Evolutionary conservation across 2,329 filamentous ascomycete species (phyloP).

Genomic region (Hypoxylon sp.): DNA sequence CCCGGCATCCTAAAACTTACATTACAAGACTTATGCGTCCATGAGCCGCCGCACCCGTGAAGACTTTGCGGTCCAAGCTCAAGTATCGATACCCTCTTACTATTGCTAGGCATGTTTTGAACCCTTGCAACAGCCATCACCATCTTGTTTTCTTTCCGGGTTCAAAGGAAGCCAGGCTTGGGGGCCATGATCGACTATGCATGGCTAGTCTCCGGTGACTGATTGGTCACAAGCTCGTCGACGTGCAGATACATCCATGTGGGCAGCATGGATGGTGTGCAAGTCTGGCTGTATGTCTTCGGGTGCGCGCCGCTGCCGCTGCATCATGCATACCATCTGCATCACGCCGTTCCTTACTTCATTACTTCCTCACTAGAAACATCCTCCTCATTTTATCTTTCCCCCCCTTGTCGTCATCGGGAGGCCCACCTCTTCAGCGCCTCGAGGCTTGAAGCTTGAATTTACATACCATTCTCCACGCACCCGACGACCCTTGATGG

Average conservation of each 20-base stretch:
- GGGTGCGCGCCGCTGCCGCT: constrained; percentile 46
- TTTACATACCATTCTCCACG: constrained; percentile 15
- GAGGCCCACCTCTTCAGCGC: constrained; percentile 15
- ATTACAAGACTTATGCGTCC: constrained; percentile 11
- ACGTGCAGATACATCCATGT: constrained; percentile 42
- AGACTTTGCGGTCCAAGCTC: constrained; percentile 7
- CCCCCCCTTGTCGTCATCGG: constrained; percentile 23
- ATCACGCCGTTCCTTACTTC: constrained; percentile 38
- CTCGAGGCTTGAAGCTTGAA: constrained; percentile 12
- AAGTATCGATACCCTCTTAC: constrained; percentile 3
- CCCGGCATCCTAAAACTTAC: constrained; percentile 17
- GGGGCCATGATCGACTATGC: constrained; percentile 39
- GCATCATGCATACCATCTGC: constrained; percentile 47
- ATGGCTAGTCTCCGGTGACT: constrained; percentile 32
- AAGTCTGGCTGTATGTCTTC: constrained; percentile 40
- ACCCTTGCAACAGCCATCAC: constrained; percentile 2
- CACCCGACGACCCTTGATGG: constrained; percentile 11
- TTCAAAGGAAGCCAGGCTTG: constrained; percentile 10
- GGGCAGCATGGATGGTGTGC: constrained; percentile 41
- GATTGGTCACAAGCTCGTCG: constrained; percentile 43
- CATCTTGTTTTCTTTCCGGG: constrained; percentile 21
- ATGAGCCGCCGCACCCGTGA: constrained; percentile 35
- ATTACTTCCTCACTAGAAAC: constrained; percentile 7
- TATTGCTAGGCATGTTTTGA: constrained; percentile 1
- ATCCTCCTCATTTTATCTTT: constrained; percentile 22